These are phyloP conservation scores for Venturia asperata DNA, from an alignment of 2,329 filamentous ascomycete genomes.

Conservation along the genomic window DNA sequence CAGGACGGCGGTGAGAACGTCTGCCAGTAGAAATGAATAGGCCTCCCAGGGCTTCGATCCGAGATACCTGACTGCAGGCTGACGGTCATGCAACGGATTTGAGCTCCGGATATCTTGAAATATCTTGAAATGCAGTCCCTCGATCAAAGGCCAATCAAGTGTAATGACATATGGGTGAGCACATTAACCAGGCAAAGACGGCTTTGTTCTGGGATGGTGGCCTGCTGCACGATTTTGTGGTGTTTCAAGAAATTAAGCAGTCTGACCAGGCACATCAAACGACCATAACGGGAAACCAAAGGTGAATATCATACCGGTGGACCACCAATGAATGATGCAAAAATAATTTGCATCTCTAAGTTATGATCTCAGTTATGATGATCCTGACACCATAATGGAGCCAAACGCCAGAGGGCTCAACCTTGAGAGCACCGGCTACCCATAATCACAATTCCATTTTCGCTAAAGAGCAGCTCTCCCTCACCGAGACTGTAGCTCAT, in stretches of 20 bases:
- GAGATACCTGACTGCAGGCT: not conserved
- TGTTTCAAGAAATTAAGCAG: too few species aligned
- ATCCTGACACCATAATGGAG: not conserved
- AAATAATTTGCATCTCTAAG: not conserved
- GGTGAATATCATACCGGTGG: too few species aligned
- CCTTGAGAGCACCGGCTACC: not conserved
- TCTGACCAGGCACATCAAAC: too few species aligned
- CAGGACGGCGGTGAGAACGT: not conserved
- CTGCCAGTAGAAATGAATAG: not conserved
- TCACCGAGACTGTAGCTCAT: conserved; percentile 17
- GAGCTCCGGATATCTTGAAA: too few species aligned
- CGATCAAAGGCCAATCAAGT: too few species aligned
- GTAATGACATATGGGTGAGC: too few species aligned
- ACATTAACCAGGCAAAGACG: too few species aligned
- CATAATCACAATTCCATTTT: conserved; percentile 9
- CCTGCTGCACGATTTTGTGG: too few species aligned
- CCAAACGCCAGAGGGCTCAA: not conserved
- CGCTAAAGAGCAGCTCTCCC: conserved; percentile 14
- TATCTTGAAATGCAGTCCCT: too few species aligned
- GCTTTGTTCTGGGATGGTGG: too few species aligned
- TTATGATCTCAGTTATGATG: not conserved
- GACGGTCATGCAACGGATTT: too few species aligned
- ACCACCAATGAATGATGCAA: not conserved
- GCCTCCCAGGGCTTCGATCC: not conserved
- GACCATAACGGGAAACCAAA: too few species aligned